These are phyloP conservation scores for Boletus sp. DNA, from an alignment of 1,284 basidiomycete genomes.

Conservation along the genomic window DNA sequence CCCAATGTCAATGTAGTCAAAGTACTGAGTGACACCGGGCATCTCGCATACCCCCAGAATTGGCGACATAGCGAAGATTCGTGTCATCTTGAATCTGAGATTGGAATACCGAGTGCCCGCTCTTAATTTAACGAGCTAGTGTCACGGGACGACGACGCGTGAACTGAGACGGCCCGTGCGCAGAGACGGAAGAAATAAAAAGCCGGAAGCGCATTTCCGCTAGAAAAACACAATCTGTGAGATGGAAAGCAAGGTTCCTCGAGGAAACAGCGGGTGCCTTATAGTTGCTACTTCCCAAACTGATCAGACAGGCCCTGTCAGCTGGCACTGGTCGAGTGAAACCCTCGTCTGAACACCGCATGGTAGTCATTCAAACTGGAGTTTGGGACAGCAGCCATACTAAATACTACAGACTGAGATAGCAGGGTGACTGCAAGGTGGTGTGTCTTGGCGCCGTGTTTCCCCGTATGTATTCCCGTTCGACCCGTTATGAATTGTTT, in stretches of 20 bases:
- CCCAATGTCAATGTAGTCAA: conserved; percentile 63
- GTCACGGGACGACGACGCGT: background rate
- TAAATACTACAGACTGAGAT: too few species aligned
- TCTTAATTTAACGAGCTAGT: background rate
- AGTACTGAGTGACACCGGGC: conserved; percentile 61
- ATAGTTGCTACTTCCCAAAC: conserved; percentile 5
- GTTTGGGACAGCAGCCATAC: too few species aligned
- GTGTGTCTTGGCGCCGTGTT: too few species aligned
- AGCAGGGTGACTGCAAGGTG: too few species aligned
- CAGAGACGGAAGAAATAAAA: background rate
- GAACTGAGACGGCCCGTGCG: conserved; percentile 2
- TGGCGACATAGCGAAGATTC: conserved; percentile 49
- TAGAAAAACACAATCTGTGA: background rate
- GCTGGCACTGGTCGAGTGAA: too few species aligned
- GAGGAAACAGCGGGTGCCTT: background rate
- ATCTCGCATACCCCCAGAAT: conserved; percentile 74
- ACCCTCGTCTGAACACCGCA: too few species aligned
- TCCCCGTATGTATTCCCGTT: too few species aligned
- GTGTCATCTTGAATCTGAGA: conserved; percentile 22
- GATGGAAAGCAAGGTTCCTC: background rate
- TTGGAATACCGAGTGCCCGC: conserved; percentile 5
- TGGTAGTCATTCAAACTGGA: too few species aligned
- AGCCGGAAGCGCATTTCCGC: conserved; percentile 13
- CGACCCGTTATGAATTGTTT: too few species aligned
- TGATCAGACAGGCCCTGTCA: too few species aligned